phyloP scores from a whole-genome alignment of 306 rosid genomes.

The Glycine soja region DNA sequence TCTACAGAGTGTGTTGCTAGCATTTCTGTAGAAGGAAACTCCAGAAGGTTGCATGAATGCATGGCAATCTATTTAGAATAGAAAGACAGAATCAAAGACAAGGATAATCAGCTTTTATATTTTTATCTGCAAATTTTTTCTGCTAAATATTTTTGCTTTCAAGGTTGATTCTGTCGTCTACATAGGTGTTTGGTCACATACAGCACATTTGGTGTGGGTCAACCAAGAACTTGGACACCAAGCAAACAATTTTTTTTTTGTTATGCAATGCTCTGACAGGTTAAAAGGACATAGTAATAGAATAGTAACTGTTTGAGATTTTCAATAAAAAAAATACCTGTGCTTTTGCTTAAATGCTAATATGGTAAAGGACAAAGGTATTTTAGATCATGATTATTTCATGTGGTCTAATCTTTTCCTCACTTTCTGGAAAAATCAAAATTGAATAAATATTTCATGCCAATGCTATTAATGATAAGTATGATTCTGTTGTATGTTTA shows the following conservation, averaged over 20 bases:
- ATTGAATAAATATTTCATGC: slow-evolving; percentile 19
- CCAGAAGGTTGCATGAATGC: too few relatives aligned
- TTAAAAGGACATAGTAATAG: slow-evolving; percentile 9
- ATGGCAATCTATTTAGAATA: too few relatives aligned
- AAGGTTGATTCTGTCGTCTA: background rate
- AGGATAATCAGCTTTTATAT: too few relatives aligned
- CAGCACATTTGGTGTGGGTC: slow-evolving; percentile 5
- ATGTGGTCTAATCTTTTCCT: background rate
- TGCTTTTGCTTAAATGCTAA: background rate
- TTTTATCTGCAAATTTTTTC: background rate
- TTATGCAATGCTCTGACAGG: background rate
- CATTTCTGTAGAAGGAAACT: too few relatives aligned
- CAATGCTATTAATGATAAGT: slow-evolving; percentile 26
- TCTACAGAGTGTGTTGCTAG: too few relatives aligned
- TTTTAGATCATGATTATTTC: slow-evolving; percentile 13
- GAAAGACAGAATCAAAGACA: too few relatives aligned
- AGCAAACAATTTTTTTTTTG: background rate
- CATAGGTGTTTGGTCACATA: background rate
- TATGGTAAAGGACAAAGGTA: background rate
- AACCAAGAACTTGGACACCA: background rate
- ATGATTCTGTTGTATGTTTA: slow-evolving; percentile 31
- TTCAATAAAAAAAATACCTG: background rate
- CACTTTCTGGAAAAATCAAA: background rate
- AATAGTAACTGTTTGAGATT: background rate
- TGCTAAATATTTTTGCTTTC: background rate